Base-by-base conservation (phyloP, 331 rosid genomes). In the Saraca asoca region DNA sequence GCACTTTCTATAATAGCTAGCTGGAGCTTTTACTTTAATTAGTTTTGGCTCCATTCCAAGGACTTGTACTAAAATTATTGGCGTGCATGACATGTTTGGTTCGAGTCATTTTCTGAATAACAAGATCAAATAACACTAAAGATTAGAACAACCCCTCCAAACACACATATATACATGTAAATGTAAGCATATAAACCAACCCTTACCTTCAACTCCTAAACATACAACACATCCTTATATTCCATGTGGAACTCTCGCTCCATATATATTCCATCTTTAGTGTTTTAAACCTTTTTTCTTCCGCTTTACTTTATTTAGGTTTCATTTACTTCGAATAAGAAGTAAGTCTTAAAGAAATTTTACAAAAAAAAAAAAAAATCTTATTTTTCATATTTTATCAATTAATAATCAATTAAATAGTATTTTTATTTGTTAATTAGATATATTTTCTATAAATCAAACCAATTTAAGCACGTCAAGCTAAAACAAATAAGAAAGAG, bases 21-120 rank as follows among this genome's bases (percentile, higher is more conserved):
- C 16, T 37, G 48, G 19, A 63, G 10, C 69, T 64, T 70, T 37
- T 10, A 49, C 31, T 24, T 24, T 24, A 1, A 24, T 24, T 24
- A 65, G 60, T 68, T 57, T 74, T 64, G 69, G 71, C 79, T 69
- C 74, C 46, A 52, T 65, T 58, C 8, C 33, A 18, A 58, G 46
- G 17, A 43, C 57, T 57, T 55, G 51, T 54, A 29, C 64, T 34
- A 29, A 63, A 73, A 60, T 66, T 61, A 51, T 66, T 67, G 55
- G 67, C 31, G 49, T 51, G 67, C 31, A 42, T 51, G 61, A 60
- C 60, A 67, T 76, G 87, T 73, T 79, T 77, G 82, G 78, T 82
- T 72, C 57, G 60, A 43, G 75, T 77, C 71, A 72, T 69, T 72
- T 69, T 68, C 79, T 52, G 51, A 39, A 46, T 20, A 46, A 9